phyloP scores from a whole-genome alignment of 768 basidiomycete species.

The Serendipita vermifera region DNA sequence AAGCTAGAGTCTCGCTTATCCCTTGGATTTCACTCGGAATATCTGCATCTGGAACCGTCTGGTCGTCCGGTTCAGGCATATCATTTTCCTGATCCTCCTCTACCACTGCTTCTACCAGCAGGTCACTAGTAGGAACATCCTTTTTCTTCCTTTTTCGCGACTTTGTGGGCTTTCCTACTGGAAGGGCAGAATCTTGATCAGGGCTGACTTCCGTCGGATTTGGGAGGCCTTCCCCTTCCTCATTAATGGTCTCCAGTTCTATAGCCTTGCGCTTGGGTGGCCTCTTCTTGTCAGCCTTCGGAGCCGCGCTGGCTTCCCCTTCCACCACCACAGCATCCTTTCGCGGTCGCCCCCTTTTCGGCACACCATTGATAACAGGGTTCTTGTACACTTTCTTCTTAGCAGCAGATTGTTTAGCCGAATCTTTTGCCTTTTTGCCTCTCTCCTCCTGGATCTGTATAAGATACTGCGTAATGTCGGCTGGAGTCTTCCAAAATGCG shows the following conservation, averaged over 20 bases:
- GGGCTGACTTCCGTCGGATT: too few species aligned
- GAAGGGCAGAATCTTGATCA: too few species aligned
- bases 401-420: neutral
- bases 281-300: conserved; percentile 34
- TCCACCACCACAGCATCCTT: conserved; percentile 16
- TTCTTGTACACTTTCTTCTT: conserved; percentile 32
- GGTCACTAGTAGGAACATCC: too few species aligned
- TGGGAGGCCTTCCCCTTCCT: too few species aligned
- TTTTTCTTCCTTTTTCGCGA: too few species aligned
- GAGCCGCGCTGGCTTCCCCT: conserved; percentile 18
- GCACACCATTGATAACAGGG: conserved; percentile 37
- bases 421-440: neutral
- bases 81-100: too few species aligned
- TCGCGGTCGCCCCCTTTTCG: conserved; percentile 17
- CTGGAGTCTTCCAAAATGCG: conserved; percentile 42
- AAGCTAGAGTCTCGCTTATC: too few species aligned
- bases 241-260: conserved; percentile 12
- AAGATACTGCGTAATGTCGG: conserved; percentile 30
- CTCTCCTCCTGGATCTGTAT: neutral
- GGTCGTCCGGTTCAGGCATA: too few species aligned
- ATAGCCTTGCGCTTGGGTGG: conserved; percentile 31
- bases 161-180: too few species aligned
- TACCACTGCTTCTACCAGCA: too few species aligned
- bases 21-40: too few species aligned
- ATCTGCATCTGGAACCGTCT: too few species aligned